Evolutionary conservation across 345 rosid genomes (phyloP), one percentile per base, ranked within the genome.

Genomic region (Sisymbrium irio): DNA sequence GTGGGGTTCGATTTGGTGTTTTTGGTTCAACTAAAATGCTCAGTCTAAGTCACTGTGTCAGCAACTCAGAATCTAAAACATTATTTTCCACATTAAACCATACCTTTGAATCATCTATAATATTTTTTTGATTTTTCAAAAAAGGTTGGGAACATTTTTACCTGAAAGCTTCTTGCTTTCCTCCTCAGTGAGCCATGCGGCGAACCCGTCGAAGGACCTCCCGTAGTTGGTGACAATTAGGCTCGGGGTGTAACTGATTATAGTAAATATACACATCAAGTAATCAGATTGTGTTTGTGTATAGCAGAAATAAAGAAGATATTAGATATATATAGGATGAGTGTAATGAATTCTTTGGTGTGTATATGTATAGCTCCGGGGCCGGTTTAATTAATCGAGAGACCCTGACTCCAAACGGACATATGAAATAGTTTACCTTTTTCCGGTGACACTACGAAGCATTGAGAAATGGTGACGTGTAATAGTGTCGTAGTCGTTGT

Each of bases 161-260:
- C 69, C 69, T 62, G 50, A 62, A 62, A 62, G 69, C 62, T 18
- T 72, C 44, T 51, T 62, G 44, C 51, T 19, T 62, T 72, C 76
- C 25, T 62, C 69, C 44, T 51, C 76, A 18, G 76, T 72, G 53
- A 72, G 76, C 76, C 42, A 51, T 15, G 76, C 76, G n/a, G 69
- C 33, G 17, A 72, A 72, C 35, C 76, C 76, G 18, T 72, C 54
- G 39, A 72, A 53, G 17, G 35, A 5, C 25, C 8, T 41, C 62
- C 62, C 54, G 25, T 37, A 72, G 62, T 72, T 51, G 22, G 25
- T 1, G 53, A 72, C 45, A 30, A 72, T 53, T 27, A 62, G 53
- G 33, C 37, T 42, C 37, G 69, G 76, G 30, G 44, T 40, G 55
- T 51, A 72, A 15, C 76, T 72, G 62, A 72, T 47, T 22, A n/a